These are phyloP conservation scores for Fusarium aywerte DNA, from an alignment of 2,329 filamentous ascomycete genomes.

Conservation along the genomic window DNA sequence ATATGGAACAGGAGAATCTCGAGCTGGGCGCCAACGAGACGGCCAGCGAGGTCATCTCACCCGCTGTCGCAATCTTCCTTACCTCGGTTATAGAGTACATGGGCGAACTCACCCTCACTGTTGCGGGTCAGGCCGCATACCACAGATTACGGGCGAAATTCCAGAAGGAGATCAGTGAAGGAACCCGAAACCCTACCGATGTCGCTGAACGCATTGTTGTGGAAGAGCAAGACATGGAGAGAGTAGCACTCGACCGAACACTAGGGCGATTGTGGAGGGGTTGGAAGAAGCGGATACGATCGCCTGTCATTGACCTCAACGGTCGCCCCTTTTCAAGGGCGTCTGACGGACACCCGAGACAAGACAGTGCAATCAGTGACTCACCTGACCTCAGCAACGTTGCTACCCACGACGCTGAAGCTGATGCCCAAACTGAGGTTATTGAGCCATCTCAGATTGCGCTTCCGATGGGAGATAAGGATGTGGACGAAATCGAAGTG, in stretches of 20 bases:
- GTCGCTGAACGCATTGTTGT: slow-evolving; percentile 78
- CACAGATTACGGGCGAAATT: slow-evolving; percentile 70
- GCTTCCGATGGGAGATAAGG: slow-evolving; percentile 73
- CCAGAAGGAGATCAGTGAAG: slow-evolving; percentile 68
- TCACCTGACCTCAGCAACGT: slow-evolving; percentile 47
- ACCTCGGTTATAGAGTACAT: slow-evolving; percentile 95
- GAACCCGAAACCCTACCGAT: slow-evolving; percentile 58
- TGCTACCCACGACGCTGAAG: slow-evolving; percentile 46
- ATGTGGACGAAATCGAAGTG: slow-evolving; percentile 83
- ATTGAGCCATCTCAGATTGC: slow-evolving; percentile 62
- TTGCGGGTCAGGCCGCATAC: slow-evolving; percentile 86
- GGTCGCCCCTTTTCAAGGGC: slow-evolving; percentile 63
- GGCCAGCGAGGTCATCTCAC: slow-evolving; percentile 78
- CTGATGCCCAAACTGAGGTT: slow-evolving; percentile 43
- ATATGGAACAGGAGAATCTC: slow-evolving; percentile 82
- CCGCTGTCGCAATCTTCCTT: slow-evolving; percentile 93
- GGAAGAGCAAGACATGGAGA: slow-evolving; percentile 91
- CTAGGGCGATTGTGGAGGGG: slow-evolving; percentile 91
- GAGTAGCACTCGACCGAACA: slow-evolving; percentile 87
- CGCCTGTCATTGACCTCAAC: slow-evolving; percentile 60
- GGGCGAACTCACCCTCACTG: slow-evolving; percentile 88
- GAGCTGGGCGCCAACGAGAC: slow-evolving; percentile 67
- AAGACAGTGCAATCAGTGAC: slow-evolving; percentile 53
- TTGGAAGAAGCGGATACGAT: slow-evolving; percentile 88
- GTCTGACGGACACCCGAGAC: slow-evolving; percentile 49